phyloP scores from a whole-genome alignment of 164 flowering plant genomes.

The Sextonia rubra region DNA sequence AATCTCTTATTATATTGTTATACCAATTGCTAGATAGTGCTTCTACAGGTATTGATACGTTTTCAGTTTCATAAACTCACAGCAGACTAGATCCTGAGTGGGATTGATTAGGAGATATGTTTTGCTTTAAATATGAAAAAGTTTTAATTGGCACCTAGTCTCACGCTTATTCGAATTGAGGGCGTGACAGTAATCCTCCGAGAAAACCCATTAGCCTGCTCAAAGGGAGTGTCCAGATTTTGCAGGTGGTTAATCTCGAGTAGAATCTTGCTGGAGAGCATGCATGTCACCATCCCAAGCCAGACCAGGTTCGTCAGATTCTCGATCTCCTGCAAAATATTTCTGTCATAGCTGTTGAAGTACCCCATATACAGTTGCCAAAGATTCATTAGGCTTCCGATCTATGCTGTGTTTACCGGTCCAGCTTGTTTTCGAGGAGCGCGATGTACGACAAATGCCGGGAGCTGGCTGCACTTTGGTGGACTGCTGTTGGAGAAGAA shows the following conservation, averaged over 20 bases:
- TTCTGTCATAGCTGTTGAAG: constrained; percentile 60
- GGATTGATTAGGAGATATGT: no score
- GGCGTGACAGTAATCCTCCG: no score
- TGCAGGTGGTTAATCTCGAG: constrained; percentile 63
- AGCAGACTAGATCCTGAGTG: no score
- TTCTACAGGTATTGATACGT: no score
- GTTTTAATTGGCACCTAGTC: no score
- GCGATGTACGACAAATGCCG: constrained; percentile 76
- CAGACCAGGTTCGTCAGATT: constrained; percentile 58
- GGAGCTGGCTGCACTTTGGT: constrained; percentile 53
- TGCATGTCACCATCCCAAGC: constrained; percentile 80
- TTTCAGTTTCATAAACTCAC: no score
- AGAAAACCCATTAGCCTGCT: constrained; percentile 74
- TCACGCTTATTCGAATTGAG: no score
- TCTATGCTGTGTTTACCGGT: constrained; percentile 60
- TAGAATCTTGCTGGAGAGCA: constrained; percentile 71
- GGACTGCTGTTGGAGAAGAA: constrained; percentile 71
- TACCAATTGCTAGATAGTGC: no score
- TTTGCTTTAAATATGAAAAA: no score
- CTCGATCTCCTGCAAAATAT: constrained; percentile 73
- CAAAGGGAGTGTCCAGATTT: constrained; percentile 74
- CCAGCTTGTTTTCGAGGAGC: constrained; percentile 80
- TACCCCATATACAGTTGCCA: constrained; percentile 76
- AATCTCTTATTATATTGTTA: no score
- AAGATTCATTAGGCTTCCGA: constrained; percentile 65